A percentile compares a stretch with the other conserved stretches of the same genome.
Evolutionary conservation across 495 filamentous ascomycete genomes (phyloP).

Genomic region (Hypoxylon fragiforme): DNA sequence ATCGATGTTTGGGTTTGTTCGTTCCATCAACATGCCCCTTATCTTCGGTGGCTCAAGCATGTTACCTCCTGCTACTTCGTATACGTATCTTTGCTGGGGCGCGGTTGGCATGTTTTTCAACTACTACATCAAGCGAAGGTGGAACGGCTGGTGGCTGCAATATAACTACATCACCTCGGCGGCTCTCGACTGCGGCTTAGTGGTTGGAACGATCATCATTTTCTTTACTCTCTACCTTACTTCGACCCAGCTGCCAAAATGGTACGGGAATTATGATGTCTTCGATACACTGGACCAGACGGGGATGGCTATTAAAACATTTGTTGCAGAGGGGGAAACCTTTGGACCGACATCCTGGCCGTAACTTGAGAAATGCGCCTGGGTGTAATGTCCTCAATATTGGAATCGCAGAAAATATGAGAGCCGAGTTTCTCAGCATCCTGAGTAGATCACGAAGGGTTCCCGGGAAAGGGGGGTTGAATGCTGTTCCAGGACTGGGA

Average conservation of each 20-base stretch:
- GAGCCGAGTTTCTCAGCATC: no score
- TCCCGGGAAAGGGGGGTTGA: no score
- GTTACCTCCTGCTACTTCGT: constrained; percentile 67
- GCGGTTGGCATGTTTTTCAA: constrained; percentile 69
- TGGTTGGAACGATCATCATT: constrained; percentile 67
- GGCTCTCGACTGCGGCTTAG: constrained; percentile 69
- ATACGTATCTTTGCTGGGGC: constrained; percentile 72
- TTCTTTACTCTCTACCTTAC: constrained; percentile 68
- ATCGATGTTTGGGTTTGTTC: constrained; percentile 45
- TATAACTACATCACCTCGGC: constrained; percentile 80
- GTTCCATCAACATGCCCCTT: constrained; percentile 67
- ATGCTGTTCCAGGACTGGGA: no score
- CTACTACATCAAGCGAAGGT: constrained; percentile 62
- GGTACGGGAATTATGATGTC: constrained; percentile 66
- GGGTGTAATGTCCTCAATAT: no score
- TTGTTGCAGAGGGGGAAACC: constrained; percentile 42
- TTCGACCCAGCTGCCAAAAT: constrained; percentile 54
- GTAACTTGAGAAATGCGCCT: constrained; percentile 18
- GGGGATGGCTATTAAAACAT: constrained; percentile 39
- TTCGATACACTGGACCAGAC: constrained; percentile 45
- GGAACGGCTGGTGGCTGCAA: constrained; percentile 73
- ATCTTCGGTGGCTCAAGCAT: constrained; percentile 65
- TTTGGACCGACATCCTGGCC: constrained; percentile 52
- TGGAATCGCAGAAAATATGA: no score
- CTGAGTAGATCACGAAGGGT: no score